A percentile compares a stretch with the other conserved stretches of the same genome.
Conservation (phyloP, 108 stramenopile genomes). For the Skeletonema marinoi region DNA sequence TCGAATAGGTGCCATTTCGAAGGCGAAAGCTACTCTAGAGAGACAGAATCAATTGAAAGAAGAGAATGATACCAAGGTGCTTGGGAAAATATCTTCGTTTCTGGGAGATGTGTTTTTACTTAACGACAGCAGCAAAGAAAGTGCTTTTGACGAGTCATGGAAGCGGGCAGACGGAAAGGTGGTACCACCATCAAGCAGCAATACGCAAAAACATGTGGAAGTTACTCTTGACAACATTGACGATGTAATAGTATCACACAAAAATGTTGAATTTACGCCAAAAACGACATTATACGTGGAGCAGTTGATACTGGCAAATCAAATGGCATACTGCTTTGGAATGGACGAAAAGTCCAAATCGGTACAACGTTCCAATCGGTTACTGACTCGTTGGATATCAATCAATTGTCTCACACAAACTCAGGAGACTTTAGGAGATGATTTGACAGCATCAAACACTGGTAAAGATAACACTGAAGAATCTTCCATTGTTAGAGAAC, state of each 20-base stretch:
- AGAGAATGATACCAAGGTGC: not conserved
- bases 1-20: slow-evolving; percentile 6
- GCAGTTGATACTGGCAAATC: slow-evolving; percentile 30
- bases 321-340: slow-evolving; percentile 32
- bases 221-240: slow-evolving; percentile 16
- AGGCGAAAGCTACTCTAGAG: slow-evolving; percentile 11
- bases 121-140: not conserved
- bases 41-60: not conserved
- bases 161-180: slow-evolving; percentile 14
- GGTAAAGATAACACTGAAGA: slow-evolving; percentile 9
- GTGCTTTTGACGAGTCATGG: slow-evolving; percentile 21
- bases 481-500: slow-evolving; percentile 4
- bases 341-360: slow-evolving; percentile 10
- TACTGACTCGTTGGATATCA: slow-evolving; percentile 43
- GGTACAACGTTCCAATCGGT: slow-evolving; percentile 27
- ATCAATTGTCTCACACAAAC: slow-evolving; percentile 11
- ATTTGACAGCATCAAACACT: not conserved
- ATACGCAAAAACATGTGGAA: not conserved
- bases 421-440: not conserved
- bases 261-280: slow-evolving; percentile 1
- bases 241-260: slow-evolving; percentile 13
- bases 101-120: slow-evolving; percentile 20
- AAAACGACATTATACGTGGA: slow-evolving; percentile 21
- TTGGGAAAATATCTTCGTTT: slow-evolving; percentile 17
- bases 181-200: not conserved